Conservation (phyloP, 1,284 basidiomycete genomes). For the Malassezia furfur region DNA sequence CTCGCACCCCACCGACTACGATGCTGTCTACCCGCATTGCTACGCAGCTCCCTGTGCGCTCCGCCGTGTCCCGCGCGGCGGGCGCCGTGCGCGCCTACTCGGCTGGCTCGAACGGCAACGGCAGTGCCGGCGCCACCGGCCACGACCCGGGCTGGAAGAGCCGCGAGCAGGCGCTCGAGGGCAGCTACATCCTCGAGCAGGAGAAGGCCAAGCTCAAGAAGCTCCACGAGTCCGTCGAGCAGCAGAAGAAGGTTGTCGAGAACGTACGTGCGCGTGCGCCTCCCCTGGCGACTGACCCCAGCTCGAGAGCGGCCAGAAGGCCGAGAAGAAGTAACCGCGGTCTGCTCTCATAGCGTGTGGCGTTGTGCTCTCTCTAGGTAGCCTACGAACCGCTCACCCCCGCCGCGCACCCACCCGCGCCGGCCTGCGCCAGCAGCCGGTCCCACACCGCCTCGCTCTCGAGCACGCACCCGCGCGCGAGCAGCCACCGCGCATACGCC, state of each 20-base stretch:
- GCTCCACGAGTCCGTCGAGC: slow-evolving; percentile 29
- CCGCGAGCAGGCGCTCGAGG: slow-evolving; percentile 36
- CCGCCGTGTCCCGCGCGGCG: not conserved
- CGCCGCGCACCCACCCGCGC: too few species aligned
- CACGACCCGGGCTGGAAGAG: slow-evolving; percentile 26
- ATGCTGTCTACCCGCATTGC: slow-evolving; percentile 10
- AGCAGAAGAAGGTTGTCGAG: slow-evolving; percentile 34
- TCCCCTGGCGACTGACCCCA: too few species aligned
- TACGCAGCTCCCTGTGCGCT: slow-evolving; percentile 1
- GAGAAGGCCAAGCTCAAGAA: slow-evolving; percentile 41
- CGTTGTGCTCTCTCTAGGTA: not conserved
- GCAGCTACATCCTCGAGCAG: slow-evolving; percentile 33
- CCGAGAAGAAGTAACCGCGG: slow-evolving; percentile 28
- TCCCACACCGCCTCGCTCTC: slow-evolving; percentile 20
- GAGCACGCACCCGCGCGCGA: slow-evolving; percentile 19
- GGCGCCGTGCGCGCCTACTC: slow-evolving; percentile 12
- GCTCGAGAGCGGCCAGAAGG: slow-evolving; percentile 20
- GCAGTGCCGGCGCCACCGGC: slow-evolving; percentile 30
- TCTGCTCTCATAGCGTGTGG: too few species aligned
- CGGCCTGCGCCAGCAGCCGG: slow-evolving; percentile 3
- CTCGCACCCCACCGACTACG: not conserved
- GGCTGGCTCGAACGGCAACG: slow-evolving; percentile 21
- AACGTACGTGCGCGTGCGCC: slow-evolving; percentile 23
- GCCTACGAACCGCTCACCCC: not conserved
- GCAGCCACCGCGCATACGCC: slow-evolving; percentile 21